These are phyloP conservation scores for Leptographium lundbergii DNA, from an alignment of 2,329 filamentous ascomycete species.

Conservation along the genomic window DNA sequence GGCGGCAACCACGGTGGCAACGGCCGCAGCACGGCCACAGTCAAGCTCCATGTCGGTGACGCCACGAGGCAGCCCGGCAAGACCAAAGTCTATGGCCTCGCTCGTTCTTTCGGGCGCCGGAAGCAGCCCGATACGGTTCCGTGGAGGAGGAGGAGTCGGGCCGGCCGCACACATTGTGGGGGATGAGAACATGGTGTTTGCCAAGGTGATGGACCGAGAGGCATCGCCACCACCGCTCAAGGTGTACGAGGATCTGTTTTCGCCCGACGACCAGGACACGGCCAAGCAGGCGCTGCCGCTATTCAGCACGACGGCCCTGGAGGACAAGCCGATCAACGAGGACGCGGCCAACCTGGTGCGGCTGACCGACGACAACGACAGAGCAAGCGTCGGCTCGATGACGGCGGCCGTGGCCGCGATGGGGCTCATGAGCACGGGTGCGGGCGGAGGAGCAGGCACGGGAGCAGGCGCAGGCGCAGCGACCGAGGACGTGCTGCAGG, in stretches of 20 bases:
- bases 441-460: no score
- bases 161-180: slow-evolving; percentile 15
- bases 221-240: slow-evolving; percentile 30
- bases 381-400: no score
- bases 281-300: slow-evolving; percentile 28
- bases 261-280: slow-evolving; percentile 28
- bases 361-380: neutral
- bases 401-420: slow-evolving; percentile 2
- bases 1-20: neutral
- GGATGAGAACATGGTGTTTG: slow-evolving; percentile 32
- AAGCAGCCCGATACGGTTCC: neutral
- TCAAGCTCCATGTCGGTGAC: neutral
- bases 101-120: neutral
- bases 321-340: slow-evolving; percentile 49
- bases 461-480: slow-evolving; percentile 5
- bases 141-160: neutral
- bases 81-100: slow-evolving; percentile 11
- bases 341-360: slow-evolving; percentile 26
- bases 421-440: no score
- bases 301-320: slow-evolving; percentile 35
- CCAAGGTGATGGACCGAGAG: slow-evolving; percentile 3
- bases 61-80: slow-evolving; percentile 18
- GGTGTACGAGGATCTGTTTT: slow-evolving; percentile 52
- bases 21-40: neutral
- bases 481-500: slow-evolving; percentile 9